Evolutionary conservation across 148 eudicot species (phyloP).

Genomic region (Suaeda aralocaspica): DNA sequence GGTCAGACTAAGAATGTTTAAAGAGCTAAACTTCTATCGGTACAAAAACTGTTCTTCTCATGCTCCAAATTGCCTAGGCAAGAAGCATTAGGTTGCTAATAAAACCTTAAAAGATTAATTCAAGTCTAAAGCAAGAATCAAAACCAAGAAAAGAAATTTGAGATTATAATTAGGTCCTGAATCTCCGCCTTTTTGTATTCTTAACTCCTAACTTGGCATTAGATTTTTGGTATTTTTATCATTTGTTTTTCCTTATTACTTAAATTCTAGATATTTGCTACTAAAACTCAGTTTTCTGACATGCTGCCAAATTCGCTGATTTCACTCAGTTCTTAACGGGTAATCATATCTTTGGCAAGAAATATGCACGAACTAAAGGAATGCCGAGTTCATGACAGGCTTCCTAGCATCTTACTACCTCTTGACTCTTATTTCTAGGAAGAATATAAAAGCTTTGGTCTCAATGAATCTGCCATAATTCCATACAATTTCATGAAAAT

Average conservation of each 20-base stretch:
- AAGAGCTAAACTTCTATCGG: background rate
- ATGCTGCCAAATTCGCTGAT: background rate
- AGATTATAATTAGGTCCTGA: background rate
- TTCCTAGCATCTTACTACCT: background rate
- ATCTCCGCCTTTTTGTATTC: background rate
- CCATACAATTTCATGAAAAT: too few relatives aligned
- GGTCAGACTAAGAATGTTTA: background rate
- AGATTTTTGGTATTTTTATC: background rate
- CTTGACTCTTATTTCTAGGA: background rate
- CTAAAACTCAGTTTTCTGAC: background rate
- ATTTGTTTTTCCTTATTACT: background rate
- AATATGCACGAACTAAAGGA: background rate
- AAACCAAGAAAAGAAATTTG: background rate
- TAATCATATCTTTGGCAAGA: background rate
- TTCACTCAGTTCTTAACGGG: background rate
- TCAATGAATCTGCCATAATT: background rate
- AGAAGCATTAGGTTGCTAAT: background rate
- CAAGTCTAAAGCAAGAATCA: background rate
- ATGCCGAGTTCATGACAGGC: background rate
- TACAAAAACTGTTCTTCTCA: too few relatives aligned
- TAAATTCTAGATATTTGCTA: background rate
- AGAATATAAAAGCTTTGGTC: background rate
- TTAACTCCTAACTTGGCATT: background rate
- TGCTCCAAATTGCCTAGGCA: background rate
- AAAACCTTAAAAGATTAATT: background rate